Evolutionary conservation across 2,329 filamentous ascomycete genomes (phyloP), one percentile per base, ranked within the genome.

Genomic region (Coniochaeta prunicola): DNA sequence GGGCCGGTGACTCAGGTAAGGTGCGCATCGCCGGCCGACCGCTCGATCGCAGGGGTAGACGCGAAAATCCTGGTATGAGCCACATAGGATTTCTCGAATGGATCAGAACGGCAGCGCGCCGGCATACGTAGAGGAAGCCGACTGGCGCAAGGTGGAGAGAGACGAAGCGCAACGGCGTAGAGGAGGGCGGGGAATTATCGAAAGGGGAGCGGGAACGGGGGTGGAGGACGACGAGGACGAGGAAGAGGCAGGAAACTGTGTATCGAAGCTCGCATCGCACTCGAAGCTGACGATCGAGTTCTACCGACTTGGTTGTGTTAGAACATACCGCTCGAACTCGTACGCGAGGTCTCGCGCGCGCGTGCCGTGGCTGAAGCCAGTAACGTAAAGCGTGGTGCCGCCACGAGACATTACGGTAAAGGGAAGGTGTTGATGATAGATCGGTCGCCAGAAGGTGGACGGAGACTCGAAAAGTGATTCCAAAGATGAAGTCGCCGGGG

Each of bases 291-390:
- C 71, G 74, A 76, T 74, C 31, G 74, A 68, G 76, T 71, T 74
- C 72, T 56, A 77, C 77, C 76, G 78, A 76, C 72, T 74, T 74
- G 74, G 76, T 74, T 50, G 45, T 72, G 69, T 70, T 79, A 77
- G 80, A 83, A 96, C 92, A 86, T 96, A 97, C 91, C 93, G 92
- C 92, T 97, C 93, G 90, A 97, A 97, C 84, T 97, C 93, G 90
- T 96, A 97, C 82, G 93, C 92, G 76, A 97, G 90, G 83, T 99
- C 92, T 86, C 94, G 91, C 76, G 94, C 92, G 82, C 94, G 91
- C 76, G 93, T 97, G 77, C 93, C 92, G 79, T 96, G 92, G 85
- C 93, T 96, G 78, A 99, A 99, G 84, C 94, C 94, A 73, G 92
- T 96, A 77, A 97, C 93, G 82, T 97, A 97, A 68, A 97, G 90